A percentile compares a stretch with the other conserved stretches of the same genome.
Evolutionary conservation across 1,139 yeast species (phyloP).

Genomic region (Sugiyamaella pinicola): DNA sequence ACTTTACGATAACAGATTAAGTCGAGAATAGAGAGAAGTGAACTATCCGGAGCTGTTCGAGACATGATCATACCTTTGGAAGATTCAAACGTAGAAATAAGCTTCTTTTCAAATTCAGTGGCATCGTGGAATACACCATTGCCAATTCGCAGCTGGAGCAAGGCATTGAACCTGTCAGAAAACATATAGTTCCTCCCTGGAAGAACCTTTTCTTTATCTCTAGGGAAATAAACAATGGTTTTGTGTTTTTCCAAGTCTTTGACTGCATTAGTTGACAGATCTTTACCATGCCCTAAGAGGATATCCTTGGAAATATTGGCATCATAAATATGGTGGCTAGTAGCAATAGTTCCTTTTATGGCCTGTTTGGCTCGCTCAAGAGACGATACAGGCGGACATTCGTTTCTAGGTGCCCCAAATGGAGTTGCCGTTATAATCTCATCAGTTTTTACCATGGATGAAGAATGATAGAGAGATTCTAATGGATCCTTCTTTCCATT

Average conservation of each 20-base stretch:
- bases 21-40: constrained; percentile 57
- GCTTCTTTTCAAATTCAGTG: constrained; percentile 46
- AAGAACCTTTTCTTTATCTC: constrained; percentile 48
- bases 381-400: constrained; percentile 22
- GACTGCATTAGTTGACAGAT: constrained; percentile 53
- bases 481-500: constrained; percentile 23
- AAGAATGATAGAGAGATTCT: constrained; percentile 28
- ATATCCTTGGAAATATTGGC: constrained; percentile 49
- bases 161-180: constrained; percentile 56
- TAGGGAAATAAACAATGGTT: constrained; percentile 54
- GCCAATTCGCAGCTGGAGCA: constrained; percentile 49
- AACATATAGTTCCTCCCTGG: constrained; percentile 54
- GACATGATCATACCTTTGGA: constrained; percentile 60
- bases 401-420: constrained; percentile 23
- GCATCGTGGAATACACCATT: constrained; percentile 52
- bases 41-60: constrained; percentile 58
- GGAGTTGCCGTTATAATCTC: constrained; percentile 30
- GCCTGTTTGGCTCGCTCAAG: constrained; percentile 38
- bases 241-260: constrained; percentile 55
- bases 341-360: constrained; percentile 62
- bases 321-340: constrained; percentile 53
- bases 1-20: constrained; percentile 46
- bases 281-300: constrained; percentile 50
- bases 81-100: constrained; percentile 46
- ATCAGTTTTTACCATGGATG: constrained; percentile 39